A percentile compares a stretch with the other conserved stretches of the same genome.
Conservation (phyloP, 2,329 filamentous ascomycete species). For the Fusarium tupiense region DNA sequence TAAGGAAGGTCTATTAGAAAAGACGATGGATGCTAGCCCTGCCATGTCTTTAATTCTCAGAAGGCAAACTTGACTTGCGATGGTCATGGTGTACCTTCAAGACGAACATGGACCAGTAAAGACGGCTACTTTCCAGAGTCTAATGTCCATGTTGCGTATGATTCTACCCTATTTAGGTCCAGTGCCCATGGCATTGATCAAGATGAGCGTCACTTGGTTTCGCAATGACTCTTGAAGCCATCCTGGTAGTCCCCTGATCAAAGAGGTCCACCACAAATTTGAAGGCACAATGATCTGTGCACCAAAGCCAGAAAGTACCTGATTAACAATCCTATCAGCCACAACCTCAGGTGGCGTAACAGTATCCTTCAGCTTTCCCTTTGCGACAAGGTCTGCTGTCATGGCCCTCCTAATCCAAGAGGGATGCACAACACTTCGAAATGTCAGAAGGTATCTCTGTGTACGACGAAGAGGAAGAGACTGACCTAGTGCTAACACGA, state of each 20-base stretch:
- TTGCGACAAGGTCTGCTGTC: conserved; percentile 27
- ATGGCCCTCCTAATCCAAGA: conserved; percentile 34
- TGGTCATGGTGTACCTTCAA: no score
- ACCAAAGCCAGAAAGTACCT: conserved; percentile 53
- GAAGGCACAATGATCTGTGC: conserved; percentile 55
- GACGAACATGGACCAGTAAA: rapidly evolving
- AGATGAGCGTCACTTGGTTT: neutral
- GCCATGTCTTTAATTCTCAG: no score
- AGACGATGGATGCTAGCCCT: no score
- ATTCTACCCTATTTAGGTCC: neutral
- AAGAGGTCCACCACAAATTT: neutral
- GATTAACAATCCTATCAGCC: conserved; percentile 52
- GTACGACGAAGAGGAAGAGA: neutral
- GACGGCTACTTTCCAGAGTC: no score
- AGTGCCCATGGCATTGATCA: neutral
- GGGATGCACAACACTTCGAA: conserved; percentile 60
- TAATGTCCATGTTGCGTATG: neutral
- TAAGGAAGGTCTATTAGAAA: no score
- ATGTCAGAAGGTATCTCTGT: neutral
- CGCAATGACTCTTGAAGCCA: conserved; percentile 32
- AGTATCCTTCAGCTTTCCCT: conserved; percentile 30
- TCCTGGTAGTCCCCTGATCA: conserved; percentile 18
- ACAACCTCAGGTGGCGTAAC: conserved; percentile 44
- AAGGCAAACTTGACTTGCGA: no score
- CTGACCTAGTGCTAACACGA: conserved; percentile 64